phyloP scores from a whole-genome alignment of 805 yeast genomes.

The Candida railenensis region DNA sequence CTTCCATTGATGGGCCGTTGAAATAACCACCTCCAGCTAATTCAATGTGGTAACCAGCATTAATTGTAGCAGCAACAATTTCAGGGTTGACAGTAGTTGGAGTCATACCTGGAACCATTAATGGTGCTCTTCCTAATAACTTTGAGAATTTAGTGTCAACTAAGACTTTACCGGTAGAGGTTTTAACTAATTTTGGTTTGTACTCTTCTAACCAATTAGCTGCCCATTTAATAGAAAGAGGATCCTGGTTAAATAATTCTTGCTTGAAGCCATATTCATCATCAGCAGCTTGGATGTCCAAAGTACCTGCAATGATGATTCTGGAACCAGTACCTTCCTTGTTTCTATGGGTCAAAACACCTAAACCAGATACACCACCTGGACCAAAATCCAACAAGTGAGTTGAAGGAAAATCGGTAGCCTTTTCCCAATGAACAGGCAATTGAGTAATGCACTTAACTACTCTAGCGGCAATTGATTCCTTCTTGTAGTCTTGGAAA shows the following conservation, averaged over 20 bases:
- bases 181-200: conserved; percentile 82
- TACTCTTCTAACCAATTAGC: conserved; percentile 88
- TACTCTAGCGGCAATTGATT: conserved; percentile 64
- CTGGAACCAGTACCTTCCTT: conserved; percentile 99
- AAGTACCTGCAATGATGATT: conserved; percentile 88
- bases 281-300: conserved; percentile 61
- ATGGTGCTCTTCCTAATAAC: conserved; percentile 90
- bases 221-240: conserved; percentile 70
- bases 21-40: conserved; percentile 99
- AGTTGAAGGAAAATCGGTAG: conserved; percentile 78
- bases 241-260: conserved; percentile 79
- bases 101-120: conserved; percentile 99
- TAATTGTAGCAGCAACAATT: conserved; percentile 89
- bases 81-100: conserved; percentile 96
- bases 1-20: conserved; percentile 63
- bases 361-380: conserved; percentile 96
- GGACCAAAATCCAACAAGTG: conserved; percentile 98
- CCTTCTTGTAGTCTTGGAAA: conserved; percentile 51
- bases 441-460: conserved; percentile 81
- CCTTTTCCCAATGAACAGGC: conserved; percentile 93
- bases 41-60: conserved; percentile 97
- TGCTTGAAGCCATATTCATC: conserved; percentile 95
- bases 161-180: conserved; percentile 66
- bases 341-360: conserved; percentile 93
- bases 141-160: conserved; percentile 95